phyloP scores from a whole-genome alignment of 208 protist species.

The Leptomonas pyrrhocoris region DNA sequence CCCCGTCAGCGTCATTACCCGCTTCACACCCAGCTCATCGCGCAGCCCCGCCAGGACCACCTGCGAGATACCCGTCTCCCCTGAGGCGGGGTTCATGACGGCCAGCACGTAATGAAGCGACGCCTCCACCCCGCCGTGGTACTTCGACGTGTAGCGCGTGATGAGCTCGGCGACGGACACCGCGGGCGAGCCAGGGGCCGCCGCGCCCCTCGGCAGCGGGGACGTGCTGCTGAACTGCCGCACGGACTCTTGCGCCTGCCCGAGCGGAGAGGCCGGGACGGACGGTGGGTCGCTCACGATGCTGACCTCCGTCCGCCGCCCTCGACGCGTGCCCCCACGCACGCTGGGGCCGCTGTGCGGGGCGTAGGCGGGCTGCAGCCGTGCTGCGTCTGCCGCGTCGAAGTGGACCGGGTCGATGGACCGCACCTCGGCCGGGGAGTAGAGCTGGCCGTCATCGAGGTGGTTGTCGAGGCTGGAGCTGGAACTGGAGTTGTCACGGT shows the following conservation, averaged over 20 bases:
- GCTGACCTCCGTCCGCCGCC: conserved; percentile 17
- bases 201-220: neutral
- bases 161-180: conserved; percentile 11
- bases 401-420: conserved; percentile 10
- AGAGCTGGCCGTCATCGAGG: conserved; percentile 4
- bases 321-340: neutral
- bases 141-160: conserved; percentile 10
- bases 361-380: neutral
- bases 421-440: conserved; percentile 18
- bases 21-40: conserved; percentile 48
- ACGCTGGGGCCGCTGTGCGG: neutral
- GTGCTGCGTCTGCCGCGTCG: neutral
- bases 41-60: conserved; percentile 45
- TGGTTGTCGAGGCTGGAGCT: conserved; percentile 18
- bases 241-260: neutral
- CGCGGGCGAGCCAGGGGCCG: neutral
- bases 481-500: conserved; percentile 6
- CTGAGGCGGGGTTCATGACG: conserved; percentile 75
- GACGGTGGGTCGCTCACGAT: conserved; percentile 16
- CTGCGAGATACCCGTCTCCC: conserved; percentile 42
- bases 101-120: conserved; percentile 58
- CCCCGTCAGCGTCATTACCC: conserved; percentile 52
- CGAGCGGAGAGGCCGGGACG: conserved; percentile 1
- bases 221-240: neutral
- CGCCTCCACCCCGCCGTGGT: conserved; percentile 34